A percentile compares a stretch with the other conserved stretches of the same genome.
phyloP scores from a whole-genome alignment of 306 rosid genomes.

The Nissolia schottii region DNA sequence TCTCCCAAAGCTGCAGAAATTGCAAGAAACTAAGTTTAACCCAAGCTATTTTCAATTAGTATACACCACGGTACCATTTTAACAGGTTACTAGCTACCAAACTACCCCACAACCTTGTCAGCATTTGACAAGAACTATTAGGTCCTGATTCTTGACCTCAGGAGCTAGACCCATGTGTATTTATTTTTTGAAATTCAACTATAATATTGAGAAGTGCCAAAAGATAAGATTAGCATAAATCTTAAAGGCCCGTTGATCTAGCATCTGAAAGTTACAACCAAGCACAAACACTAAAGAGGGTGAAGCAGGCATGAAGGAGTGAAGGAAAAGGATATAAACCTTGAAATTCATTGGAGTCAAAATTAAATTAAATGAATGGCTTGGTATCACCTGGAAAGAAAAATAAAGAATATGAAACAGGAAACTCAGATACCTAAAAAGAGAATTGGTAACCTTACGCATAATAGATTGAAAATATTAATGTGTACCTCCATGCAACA shows the following conservation, averaged over 20 bases:
- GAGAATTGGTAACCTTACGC: background rate
- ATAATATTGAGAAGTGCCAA: background rate
- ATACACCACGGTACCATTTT: background rate
- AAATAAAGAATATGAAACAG: slow-evolving; percentile 8
- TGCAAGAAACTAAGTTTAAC: slow-evolving; percentile 8
- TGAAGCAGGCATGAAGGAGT: background rate
- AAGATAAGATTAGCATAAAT: background rate
- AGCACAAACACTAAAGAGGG: slow-evolving; percentile 1
- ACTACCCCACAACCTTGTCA: background rate
- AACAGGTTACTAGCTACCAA: slow-evolving; percentile 12
- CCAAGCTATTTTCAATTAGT: background rate
- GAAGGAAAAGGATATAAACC: slow-evolving; percentile 26
- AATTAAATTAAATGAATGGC: slow-evolving; percentile 18
- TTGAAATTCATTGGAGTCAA: slow-evolving; percentile 26
- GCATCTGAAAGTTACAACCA: background rate
- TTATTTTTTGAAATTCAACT: background rate
- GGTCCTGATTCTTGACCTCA: background rate
- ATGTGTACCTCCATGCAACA: slow-evolving; percentile 73
- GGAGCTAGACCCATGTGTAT: slow-evolving; percentile 10
- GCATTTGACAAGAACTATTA: slow-evolving; percentile 19
- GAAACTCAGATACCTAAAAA: slow-evolving; percentile 10
- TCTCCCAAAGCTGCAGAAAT: slow-evolving; percentile 60
- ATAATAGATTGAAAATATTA: slow-evolving; percentile 4
- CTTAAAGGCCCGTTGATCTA: slow-evolving; percentile 1
- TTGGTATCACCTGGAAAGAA: slow-evolving; percentile 36